Conservation (phyloP, 192 early-diverging fungal species). For the Kickxella alabastrina region DNA sequence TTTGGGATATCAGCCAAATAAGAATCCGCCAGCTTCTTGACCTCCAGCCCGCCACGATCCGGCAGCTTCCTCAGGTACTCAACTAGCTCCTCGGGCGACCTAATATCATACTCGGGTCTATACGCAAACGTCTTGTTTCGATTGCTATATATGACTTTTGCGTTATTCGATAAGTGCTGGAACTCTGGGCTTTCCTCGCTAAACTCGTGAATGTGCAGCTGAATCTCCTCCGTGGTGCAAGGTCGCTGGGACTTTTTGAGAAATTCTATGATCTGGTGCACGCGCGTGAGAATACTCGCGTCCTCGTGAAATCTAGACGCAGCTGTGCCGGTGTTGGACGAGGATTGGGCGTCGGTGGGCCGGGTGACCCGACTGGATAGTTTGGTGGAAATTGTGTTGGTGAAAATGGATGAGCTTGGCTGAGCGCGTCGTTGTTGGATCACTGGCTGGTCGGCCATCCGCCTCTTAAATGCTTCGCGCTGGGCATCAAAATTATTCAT, state of each 20-base stretch:
- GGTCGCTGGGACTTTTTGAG: conserved; percentile 56
- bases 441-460: conserved; percentile 52
- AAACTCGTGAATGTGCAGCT: conserved; percentile 58
- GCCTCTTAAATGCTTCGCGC: conserved; percentile 47
- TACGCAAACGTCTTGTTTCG: conserved; percentile 62
- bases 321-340: too few species aligned
- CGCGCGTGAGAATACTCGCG: conserved; percentile 20
- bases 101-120: conserved; percentile 72
- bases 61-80: conserved; percentile 55
- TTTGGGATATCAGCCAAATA: conserved; percentile 52
- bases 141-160: conserved; percentile 61
- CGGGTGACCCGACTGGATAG: not conserved
- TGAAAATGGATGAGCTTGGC: conserved; percentile 1
- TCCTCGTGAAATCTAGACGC: conserved; percentile 17
- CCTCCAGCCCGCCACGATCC: conserved; percentile 64
- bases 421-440: conserved; percentile 18
- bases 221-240: conserved; percentile 57
- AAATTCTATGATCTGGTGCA: conserved; percentile 37
- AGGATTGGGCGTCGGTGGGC: conserved; percentile 6
- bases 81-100: conserved; percentile 67
- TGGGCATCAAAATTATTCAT: too few species aligned
- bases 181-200: conserved; percentile 53
- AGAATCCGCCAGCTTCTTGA: conserved; percentile 71
- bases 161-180: conserved; percentile 57
- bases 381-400: conserved; percentile 8